Evolutionary conservation across 2,329 filamentous ascomycete genomes (phyloP).

Genomic region (Ophiocordyceps australis): DNA sequence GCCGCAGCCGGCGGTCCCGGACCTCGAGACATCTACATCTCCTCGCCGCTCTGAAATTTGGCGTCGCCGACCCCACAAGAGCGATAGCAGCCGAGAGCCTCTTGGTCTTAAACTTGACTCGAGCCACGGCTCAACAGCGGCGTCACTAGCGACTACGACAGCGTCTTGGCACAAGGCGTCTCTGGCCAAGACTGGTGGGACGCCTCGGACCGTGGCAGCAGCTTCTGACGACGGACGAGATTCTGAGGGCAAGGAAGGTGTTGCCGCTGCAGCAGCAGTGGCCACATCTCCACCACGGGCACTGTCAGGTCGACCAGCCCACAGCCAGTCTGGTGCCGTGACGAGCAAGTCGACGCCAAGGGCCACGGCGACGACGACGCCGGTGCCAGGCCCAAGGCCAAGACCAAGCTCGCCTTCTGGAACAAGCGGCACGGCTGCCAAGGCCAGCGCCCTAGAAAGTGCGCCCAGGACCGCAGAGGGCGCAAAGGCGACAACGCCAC

Average conservation of each 20-base stretch:
- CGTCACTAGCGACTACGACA: constrained; percentile 1
- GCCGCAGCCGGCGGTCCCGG: constrained; percentile 3
- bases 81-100: constrained; percentile 25
- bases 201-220: too few species aligned
- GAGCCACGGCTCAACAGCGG: constrained; percentile 31
- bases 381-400: too few species aligned
- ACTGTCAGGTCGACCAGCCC: too few species aligned
- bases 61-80: constrained; percentile 31
- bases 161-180: too few species aligned
- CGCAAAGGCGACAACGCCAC: neutral
- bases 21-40: constrained; percentile 8
- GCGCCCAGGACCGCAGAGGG: too few species aligned
- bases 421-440: too few species aligned
- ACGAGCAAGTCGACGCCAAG: constrained; percentile 1
- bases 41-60: constrained; percentile 19
- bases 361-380: neutral
- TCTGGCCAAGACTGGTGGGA: too few species aligned
- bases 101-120: constrained; percentile 27
- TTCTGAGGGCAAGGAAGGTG: too few species aligned
- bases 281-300: neutral
- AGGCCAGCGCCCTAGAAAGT: too few species aligned
- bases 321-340: too few species aligned
- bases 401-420: too few species aligned
- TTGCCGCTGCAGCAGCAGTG: neutral
- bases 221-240: too few species aligned